Evolutionary conservation across 495 filamentous ascomycete genomes (phyloP).

Genomic region (Oleoguttula mirabilis): DNA sequence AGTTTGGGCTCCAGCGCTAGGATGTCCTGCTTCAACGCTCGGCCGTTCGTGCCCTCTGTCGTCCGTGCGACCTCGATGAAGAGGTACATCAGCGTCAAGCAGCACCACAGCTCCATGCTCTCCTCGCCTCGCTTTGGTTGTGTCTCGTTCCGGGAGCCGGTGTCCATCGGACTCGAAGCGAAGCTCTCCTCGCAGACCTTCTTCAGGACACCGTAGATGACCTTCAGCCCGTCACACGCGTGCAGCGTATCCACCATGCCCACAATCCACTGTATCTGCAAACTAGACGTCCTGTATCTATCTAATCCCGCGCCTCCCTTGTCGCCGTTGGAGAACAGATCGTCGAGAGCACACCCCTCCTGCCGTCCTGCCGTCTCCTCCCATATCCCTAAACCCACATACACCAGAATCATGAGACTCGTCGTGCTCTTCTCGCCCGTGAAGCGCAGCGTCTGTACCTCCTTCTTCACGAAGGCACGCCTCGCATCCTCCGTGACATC

Average conservation of each 20-base stretch:
- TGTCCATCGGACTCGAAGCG: not conserved
- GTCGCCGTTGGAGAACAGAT: constrained; percentile 8
- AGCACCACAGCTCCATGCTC: constrained; percentile 29
- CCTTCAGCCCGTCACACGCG: constrained; percentile 21
- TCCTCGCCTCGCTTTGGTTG: constrained; percentile 21
- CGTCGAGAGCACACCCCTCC: constrained; percentile 5
- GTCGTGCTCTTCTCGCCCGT: constrained; percentile 20
- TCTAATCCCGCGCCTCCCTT: constrained; percentile 5
- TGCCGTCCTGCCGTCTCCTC: constrained; percentile 50
- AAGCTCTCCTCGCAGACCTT: constrained; percentile 11
- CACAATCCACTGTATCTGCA: constrained; percentile 28
- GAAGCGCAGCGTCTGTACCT: constrained; percentile 14
- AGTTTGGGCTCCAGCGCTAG: constrained; percentile 50
- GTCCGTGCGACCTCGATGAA: constrained; percentile 29
- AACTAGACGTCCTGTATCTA: constrained; percentile 3
- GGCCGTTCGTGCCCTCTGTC: constrained; percentile 21
- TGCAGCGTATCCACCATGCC: constrained; percentile 24
- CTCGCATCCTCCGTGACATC: constrained; percentile 31
- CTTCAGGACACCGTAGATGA: constrained; percentile 18
- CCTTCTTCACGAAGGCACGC: constrained; percentile 24
- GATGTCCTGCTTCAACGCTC: constrained; percentile 18
- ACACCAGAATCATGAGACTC: constrained; percentile 62
- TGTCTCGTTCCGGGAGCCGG: constrained; percentile 1
- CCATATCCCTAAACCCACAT: constrained; percentile 69
- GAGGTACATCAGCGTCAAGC: constrained; percentile 29